A percentile compares a stretch with the other conserved stretches of the same genome.
Conservation (phyloP, 2,329 filamentous ascomycete genomes). For the Aspergillus sp. region DNA sequence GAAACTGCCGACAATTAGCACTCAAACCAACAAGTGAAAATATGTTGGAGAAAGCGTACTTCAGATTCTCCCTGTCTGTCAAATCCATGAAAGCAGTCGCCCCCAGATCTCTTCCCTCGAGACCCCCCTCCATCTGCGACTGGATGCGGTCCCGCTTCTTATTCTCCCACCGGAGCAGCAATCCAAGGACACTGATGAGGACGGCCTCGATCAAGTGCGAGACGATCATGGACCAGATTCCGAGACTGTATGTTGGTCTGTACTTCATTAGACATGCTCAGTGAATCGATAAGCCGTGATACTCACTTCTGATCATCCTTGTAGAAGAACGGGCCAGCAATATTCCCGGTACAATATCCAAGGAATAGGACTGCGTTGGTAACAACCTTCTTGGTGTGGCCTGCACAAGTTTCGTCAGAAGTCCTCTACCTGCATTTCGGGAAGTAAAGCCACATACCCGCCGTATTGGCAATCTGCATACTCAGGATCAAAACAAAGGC, state of each 20-base stretch:
- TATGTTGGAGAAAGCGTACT: slow-evolving; percentile 27
- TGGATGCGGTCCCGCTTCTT: slow-evolving; percentile 49
- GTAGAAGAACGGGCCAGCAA: slow-evolving; percentile 63
- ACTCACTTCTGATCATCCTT: slow-evolving; percentile 48
- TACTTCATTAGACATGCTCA: no score
- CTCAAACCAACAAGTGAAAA: neutral
- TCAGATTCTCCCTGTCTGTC: slow-evolving; percentile 54
- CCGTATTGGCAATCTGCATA: slow-evolving; percentile 47
- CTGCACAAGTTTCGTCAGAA: slow-evolving; percentile 30
- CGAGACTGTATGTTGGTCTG: slow-evolving; percentile 48
- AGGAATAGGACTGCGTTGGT: slow-evolving; percentile 62
- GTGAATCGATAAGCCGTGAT: neutral
- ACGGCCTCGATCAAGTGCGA: slow-evolving; percentile 52
- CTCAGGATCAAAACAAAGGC: slow-evolving; percentile 51
- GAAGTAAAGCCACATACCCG: slow-evolving; percentile 23
- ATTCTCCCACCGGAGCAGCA: slow-evolving; percentile 51
- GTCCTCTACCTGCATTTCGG: neutral
- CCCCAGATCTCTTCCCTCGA: slow-evolving; percentile 48
- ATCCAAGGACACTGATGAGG: slow-evolving; percentile 45
- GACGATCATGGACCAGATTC: slow-evolving; percentile 58
- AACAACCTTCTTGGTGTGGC: slow-evolving; percentile 63
- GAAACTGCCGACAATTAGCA: slow-evolving; percentile 8
- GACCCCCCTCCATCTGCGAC: slow-evolving; percentile 43
- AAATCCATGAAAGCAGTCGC: slow-evolving; percentile 53
- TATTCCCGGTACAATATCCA: slow-evolving; percentile 60